Evolutionary conservation across 768 basidiomycete species (phyloP).

Genomic region (Leccinum broughii): DNA sequence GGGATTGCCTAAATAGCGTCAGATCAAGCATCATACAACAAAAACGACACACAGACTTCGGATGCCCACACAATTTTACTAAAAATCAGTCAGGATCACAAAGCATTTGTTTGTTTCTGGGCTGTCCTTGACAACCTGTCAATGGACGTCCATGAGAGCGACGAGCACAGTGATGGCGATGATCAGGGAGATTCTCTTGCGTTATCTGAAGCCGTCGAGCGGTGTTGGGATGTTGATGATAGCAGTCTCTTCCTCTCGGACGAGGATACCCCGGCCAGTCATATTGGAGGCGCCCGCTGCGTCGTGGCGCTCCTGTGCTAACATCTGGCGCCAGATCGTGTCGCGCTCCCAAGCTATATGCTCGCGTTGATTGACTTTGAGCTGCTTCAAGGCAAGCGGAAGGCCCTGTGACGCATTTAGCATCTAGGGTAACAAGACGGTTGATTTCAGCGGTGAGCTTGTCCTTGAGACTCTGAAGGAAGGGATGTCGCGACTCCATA

Average conservation of each 20-base stretch:
- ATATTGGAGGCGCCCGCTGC: slow-evolving; percentile 31
- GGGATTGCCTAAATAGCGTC: slow-evolving; percentile 76
- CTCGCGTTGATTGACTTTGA: too few relatives aligned
- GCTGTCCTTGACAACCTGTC: slow-evolving; percentile 41
- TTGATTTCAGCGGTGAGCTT: too few relatives aligned
- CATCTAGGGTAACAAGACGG: too few relatives aligned
- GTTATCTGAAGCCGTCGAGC: slow-evolving; percentile 57
- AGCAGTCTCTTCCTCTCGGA: slow-evolving; percentile 42
- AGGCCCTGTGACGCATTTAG: too few relatives aligned
- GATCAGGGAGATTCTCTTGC: slow-evolving; percentile 56
- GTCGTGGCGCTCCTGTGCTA: slow-evolving; percentile 48
- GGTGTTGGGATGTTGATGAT: slow-evolving; percentile 54
- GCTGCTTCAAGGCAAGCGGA: too few relatives aligned
- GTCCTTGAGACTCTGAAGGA: too few relatives aligned
- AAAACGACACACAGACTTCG: slow-evolving; percentile 50
- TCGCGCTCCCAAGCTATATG: too few relatives aligned
- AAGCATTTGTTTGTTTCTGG: slow-evolving; percentile 49
- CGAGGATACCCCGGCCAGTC: slow-evolving; percentile 29
- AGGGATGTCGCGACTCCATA: too few relatives aligned
- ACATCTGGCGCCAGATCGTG: too few relatives aligned
- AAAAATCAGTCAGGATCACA: slow-evolving; percentile 72
- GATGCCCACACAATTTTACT: slow-evolving; percentile 97
- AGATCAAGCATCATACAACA: not conserved
- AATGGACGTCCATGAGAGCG: slow-evolving; percentile 56
- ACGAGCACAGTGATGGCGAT: slow-evolving; percentile 57